Evolutionary conservation across 2,329 filamentous ascomycete genomes (phyloP), one percentile per base, ranked within the genome.

Genomic region (Colletotrichum spinosum): DNA sequence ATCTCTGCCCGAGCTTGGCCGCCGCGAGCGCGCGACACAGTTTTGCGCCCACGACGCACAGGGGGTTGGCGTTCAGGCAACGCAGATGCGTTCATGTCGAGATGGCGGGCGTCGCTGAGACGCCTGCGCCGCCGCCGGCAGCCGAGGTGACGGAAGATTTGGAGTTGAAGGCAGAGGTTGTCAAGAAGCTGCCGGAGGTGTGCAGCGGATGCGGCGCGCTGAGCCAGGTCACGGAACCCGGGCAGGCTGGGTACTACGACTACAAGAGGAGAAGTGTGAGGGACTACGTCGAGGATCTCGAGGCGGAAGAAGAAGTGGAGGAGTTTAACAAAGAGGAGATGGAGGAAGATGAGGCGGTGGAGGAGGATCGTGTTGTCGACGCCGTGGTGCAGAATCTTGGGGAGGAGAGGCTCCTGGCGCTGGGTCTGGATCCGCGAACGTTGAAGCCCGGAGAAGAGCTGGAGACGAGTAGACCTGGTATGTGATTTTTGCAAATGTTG

Each of bases 181-280:
- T 34, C 37, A 60, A 69, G 69, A 66, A 60, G 15, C 77, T 91
- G 2, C 88, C 89, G 0, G 70, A 81, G 10, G 86, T 85, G 68
- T 92, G 89, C 70, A 81, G 82, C 11, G 89, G 89, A 41, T 92
- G 89, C 72, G 89, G 89, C 49, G 88, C 89, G 12, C 81, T 90
- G 69, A 81, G 87, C 50, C 89, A 92, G 73, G 87, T 83, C 0
- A 73, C 74, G 0, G 75, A 84, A 15, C 75, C 84, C 1, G 74
- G 83, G 35, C 78, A 84, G 65, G 79, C 89, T 6, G 87, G 87
- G 4, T 90, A 85, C 74, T 91, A 83, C 72, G 80, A 85, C 63
- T 60, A 84, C 35, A 74, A 73, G 41, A 83, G 85, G 68, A 87
- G 80, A 69, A 79, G 81, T 2, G 82, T 89, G 4, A 80, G 75